Conservation (phyloP, 768 basidiomycete species). For the Boletellus ananas region DNA sequence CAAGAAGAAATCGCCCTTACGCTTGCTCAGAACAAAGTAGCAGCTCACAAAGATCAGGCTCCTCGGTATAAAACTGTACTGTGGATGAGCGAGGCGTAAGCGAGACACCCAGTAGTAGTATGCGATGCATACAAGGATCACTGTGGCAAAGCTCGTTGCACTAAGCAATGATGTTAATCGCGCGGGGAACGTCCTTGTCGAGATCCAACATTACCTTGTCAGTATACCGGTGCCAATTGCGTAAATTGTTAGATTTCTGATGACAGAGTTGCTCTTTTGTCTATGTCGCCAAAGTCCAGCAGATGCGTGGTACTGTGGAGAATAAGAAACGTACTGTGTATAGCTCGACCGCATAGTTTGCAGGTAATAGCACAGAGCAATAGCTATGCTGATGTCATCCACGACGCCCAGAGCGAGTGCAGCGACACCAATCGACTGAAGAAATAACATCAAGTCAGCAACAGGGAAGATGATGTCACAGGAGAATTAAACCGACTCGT, state of each 20-base stretch:
- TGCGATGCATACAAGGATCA: conserved; percentile 47
- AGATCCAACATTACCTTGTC: conserved; percentile 44
- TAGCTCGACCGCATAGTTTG: conserved; percentile 50
- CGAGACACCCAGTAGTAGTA: neutral
- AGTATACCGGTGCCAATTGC: conserved; percentile 60
- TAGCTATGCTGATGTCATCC: conserved; percentile 51
- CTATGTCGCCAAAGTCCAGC: neutral
- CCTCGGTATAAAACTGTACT: conserved; percentile 54
- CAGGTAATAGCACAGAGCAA: conserved; percentile 51
- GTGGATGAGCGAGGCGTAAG: neutral
- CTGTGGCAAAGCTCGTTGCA: conserved; percentile 40
- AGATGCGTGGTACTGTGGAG: neutral
- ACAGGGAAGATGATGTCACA: neutral
- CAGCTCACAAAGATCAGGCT: conserved; percentile 59
- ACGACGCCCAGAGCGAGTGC: conserved; percentile 48
- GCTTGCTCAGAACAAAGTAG: conserved; percentile 65
- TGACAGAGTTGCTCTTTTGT: conserved; percentile 51
- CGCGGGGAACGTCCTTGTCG: neutral
- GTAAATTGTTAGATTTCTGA: conserved; percentile 54
- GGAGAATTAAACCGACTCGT: conserved; percentile 35
- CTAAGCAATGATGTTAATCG: conserved; percentile 11
- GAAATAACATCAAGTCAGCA: neutral
- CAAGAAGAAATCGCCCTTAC: conserved; percentile 36
- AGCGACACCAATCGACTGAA: conserved; percentile 43
- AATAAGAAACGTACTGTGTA: conserved; percentile 32